Conservation (phyloP, 2,329 filamentous ascomycete species). For the Pseudocercospora eumusae region DNA sequence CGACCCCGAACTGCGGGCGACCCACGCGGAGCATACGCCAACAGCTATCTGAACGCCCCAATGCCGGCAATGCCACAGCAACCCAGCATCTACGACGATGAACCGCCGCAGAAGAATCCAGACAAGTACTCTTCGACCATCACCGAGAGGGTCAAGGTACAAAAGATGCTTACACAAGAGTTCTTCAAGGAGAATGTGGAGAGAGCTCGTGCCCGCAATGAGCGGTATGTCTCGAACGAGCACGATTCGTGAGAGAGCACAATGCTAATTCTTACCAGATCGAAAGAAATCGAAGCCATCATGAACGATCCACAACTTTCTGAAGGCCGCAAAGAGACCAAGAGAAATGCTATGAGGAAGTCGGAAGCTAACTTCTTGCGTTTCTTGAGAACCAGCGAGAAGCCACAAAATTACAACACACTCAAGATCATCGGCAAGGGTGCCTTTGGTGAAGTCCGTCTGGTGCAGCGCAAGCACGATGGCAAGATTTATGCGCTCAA, state of each 20-base stretch:
- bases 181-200: conserved; percentile 99
- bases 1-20: conserved; percentile 84
- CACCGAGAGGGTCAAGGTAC: conserved; percentile 68
- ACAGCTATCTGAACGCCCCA: conserved; percentile 67
- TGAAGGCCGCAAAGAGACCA: conserved; percentile 75
- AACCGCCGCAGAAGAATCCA: conserved; percentile 75
- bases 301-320: conserved; percentile 75
- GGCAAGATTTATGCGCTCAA: conserved; percentile 98
- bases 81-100: conserved; percentile 55
- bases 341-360: conserved; percentile 79
- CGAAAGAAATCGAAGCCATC: conserved; percentile 87
- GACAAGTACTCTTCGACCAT: conserved; percentile 88
- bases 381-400: conserved; percentile 90
- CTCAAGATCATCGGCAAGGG: conserved; percentile 99
- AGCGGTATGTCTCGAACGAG: conserved; percentile 63
- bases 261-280: conserved; percentile 56
- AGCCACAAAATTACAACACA: conserved; percentile 90
- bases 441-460: conserved; percentile 95
- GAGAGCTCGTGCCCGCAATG: conserved; percentile 89
- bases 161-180: conserved; percentile 65
- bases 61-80: conserved; percentile 51
- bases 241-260: not conserved
- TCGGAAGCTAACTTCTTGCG: conserved; percentile 91
- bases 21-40: conserved; percentile 56
- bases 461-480: conserved; percentile 94